A percentile compares a stretch with the other conserved stretches of the same genome.
These are phyloP conservation scores for Eucalyptus tenuipes DNA, from an alignment of 345 rosid species.

Conservation along the genomic window DNA sequence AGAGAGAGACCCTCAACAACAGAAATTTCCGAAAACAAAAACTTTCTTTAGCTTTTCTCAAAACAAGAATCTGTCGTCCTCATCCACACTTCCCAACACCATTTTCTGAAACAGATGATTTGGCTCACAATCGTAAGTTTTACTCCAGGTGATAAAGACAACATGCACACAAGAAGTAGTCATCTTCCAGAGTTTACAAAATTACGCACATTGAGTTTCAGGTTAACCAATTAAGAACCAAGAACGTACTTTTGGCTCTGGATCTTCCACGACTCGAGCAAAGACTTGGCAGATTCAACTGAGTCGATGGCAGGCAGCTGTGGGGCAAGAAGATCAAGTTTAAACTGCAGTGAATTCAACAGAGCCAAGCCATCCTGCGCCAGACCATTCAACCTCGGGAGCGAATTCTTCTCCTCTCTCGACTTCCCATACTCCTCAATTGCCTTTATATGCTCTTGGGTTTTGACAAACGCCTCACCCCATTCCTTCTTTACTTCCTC, in stretches of 20 bases:
- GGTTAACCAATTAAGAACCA: neutral
- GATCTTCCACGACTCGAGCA: slow-evolving; percentile 68
- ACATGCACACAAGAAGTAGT: neutral
- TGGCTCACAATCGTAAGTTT: too few relatives aligned
- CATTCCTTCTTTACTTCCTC: slow-evolving; percentile 86
- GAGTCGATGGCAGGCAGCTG: slow-evolving; percentile 61
- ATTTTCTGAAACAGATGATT: too few relatives aligned
- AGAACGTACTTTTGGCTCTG: slow-evolving; percentile 36
- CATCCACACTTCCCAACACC: too few relatives aligned
- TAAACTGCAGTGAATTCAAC: slow-evolving; percentile 64
- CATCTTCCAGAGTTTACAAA: neutral
- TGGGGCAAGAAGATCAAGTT: slow-evolving; percentile 77
- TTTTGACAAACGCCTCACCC: slow-evolving; percentile 50
- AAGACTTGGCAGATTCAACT: slow-evolving; percentile 34
- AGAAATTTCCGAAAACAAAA: neutral
- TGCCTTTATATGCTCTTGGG: slow-evolving; percentile 36
- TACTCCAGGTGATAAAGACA: too few relatives aligned
- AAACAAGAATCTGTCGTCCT: too few relatives aligned
- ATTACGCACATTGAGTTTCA: neutral
- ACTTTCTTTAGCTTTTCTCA: neutral
- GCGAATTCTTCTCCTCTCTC: slow-evolving; percentile 39
- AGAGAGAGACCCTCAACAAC: neutral
- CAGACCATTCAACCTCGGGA: slow-evolving; percentile 64
- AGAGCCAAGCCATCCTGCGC: slow-evolving; percentile 68
- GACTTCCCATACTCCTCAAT: slow-evolving; percentile 57